phyloP scores from a whole-genome alignment of 2,329 filamentous ascomycete species.

The Epichloe scottii region DNA sequence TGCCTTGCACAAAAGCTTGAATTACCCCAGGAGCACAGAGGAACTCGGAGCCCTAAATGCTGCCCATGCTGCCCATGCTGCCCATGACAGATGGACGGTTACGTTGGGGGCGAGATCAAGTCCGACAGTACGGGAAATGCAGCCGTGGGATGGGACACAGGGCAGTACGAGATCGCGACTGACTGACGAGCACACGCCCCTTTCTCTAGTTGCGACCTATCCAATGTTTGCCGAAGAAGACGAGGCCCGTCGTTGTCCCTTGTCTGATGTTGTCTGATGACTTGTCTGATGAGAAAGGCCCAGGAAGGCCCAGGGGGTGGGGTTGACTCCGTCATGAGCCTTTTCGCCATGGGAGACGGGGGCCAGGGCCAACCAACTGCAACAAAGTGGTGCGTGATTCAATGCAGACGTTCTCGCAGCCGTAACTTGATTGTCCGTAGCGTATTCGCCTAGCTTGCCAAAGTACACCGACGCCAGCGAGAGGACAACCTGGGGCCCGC shows the following conservation, averaged over 20 bases:
- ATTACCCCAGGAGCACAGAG: constrained; percentile 9
- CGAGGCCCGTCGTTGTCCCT: constrained; percentile 5
- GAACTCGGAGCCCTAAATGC: constrained; percentile 13
- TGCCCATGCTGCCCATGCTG: constrained; percentile 9
- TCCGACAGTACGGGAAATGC: constrained; percentile 9
- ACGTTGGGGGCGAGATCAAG: constrained; percentile 12
- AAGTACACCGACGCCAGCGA: too few relatives aligned
- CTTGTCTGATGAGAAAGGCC: background rate
- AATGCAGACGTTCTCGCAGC: constrained; percentile 4
- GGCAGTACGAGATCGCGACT: background rate
- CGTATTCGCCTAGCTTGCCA: background rate
- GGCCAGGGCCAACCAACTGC: constrained; percentile 5
- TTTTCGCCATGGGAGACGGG: constrained; percentile 16
- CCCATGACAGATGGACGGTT: constrained; percentile 11
- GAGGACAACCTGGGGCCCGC: constrained; percentile 12
- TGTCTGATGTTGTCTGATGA: background rate
- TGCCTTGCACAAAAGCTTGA: constrained; percentile 1
- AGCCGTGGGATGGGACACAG: constrained; percentile 9
- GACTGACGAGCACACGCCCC: constrained; percentile 2
- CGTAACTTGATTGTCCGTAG: constrained; percentile 5
- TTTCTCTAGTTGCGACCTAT: constrained; percentile 9
- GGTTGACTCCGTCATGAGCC: constrained; percentile 4
- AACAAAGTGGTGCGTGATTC: background rate
- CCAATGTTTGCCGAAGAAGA: constrained; percentile 22
- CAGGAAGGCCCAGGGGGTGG: constrained; percentile 1